These are phyloP conservation scores for Leccinum olivaceopallidum DNA, from an alignment of 768 basidiomycete genomes.

Conservation along the genomic window DNA sequence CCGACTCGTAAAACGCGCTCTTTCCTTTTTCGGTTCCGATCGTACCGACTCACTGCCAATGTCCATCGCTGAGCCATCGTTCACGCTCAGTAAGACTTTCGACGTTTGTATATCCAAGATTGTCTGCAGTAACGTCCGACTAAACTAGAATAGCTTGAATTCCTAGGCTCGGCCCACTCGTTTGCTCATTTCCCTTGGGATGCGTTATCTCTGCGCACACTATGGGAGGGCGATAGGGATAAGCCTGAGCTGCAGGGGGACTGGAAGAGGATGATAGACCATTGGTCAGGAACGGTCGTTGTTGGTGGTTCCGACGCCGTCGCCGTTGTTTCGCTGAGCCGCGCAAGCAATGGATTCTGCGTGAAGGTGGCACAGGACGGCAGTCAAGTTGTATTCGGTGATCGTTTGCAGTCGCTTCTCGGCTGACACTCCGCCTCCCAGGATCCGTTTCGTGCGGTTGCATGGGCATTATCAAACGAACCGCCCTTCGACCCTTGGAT, in stretches of 20 bases:
- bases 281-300: conserved; percentile 53
- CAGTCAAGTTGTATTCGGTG: conserved; percentile 16
- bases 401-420: background rate
- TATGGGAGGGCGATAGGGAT: conserved; percentile 39
- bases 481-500: conserved; percentile 57
- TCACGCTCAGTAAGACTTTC: conserved; percentile 42
- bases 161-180: conserved; percentile 33
- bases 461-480: conserved; percentile 56
- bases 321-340: conserved; percentile 37
- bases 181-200: conserved; percentile 49
- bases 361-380: conserved; percentile 37
- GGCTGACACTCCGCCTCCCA: conserved; percentile 13
- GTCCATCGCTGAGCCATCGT: conserved; percentile 27
- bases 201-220: conserved; percentile 36
- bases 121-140: conserved; percentile 7
- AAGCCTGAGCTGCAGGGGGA: conserved; percentile 30
- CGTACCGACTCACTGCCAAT: conserved; percentile 13
- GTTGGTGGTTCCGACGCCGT: conserved; percentile 43
- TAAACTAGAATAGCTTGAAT: conserved; percentile 34
- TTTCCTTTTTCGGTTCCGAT: conserved; percentile 26
- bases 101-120: conserved; percentile 40
- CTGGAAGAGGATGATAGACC: conserved; percentile 49
- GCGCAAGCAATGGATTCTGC: conserved; percentile 24
- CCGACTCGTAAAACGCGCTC: background rate
- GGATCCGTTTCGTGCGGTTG: conserved; percentile 39